phyloP scores from a whole-genome alignment of 2,329 filamentous ascomycete genomes.

The Lecanicillium sp. region DNA sequence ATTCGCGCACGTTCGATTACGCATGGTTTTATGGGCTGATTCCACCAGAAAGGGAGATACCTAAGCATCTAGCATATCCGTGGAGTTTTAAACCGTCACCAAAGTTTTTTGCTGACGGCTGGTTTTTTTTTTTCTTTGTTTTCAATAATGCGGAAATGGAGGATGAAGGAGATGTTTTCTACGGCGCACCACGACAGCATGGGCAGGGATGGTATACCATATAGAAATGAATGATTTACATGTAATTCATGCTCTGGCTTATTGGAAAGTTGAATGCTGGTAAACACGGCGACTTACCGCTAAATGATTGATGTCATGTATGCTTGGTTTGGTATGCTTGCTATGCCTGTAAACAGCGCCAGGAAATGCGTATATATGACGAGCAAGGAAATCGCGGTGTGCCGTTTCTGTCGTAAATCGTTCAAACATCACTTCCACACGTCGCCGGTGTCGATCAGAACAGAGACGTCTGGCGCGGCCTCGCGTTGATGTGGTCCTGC shows the following conservation, averaged over 20 bases:
- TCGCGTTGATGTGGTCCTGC: neutral
- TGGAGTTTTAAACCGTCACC: neutral
- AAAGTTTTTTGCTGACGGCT: neutral
- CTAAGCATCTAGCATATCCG: conserved; percentile 11
- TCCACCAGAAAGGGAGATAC: conserved; percentile 6
- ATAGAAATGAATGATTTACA: conserved; percentile 7
- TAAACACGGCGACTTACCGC: too few species aligned
- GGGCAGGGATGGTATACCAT: neutral
- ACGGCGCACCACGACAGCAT: conserved; percentile 5
- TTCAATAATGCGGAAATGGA: neutral
- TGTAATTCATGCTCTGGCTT: too few species aligned
- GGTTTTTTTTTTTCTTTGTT: neutral
- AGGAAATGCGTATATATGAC: too few species aligned
- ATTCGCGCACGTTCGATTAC: neutral
- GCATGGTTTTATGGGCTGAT: neutral
- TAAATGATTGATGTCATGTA: too few species aligned
- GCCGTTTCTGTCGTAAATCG: conserved; percentile 1
- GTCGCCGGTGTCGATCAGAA: neutral
- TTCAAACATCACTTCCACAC: neutral
- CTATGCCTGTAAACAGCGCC: too few species aligned
- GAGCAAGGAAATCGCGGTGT: too few species aligned
- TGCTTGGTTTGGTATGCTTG: too few species aligned
- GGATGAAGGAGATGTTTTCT: neutral
- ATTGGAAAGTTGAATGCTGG: too few species aligned
- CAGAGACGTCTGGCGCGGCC: neutral